A percentile compares a stretch with the other conserved stretches of the same genome.
Evolutionary conservation across 2,329 filamentous ascomycete species (phyloP).

Genomic region (Claviceps sorghi): DNA sequence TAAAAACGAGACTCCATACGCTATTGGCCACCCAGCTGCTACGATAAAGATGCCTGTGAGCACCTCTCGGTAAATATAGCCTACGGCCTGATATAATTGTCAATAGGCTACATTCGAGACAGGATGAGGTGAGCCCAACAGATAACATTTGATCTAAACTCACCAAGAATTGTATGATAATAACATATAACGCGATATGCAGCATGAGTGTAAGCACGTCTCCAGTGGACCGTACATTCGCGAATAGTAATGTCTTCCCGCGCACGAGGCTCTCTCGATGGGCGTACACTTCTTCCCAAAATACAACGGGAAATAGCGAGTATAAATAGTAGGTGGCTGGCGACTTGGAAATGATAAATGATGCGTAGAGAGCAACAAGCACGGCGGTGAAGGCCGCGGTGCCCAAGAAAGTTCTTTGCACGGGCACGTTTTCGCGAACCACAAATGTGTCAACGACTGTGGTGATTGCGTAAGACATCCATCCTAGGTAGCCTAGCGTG

Average conservation of each 20-base stretch:
- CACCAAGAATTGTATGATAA: constrained; percentile 64
- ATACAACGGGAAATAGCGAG: constrained; percentile 5
- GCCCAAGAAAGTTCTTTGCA: constrained; percentile 46
- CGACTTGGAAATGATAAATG: constrained; percentile 66
- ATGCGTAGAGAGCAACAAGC: constrained; percentile 61
- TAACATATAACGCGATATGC: constrained; percentile 54
- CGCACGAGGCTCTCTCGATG: constrained; percentile 53
- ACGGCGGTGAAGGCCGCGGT: constrained; percentile 58
- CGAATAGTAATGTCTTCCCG: constrained; percentile 55
- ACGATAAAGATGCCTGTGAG: constrained; percentile 68
- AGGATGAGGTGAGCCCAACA: background rate
- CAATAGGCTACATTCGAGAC: background rate
- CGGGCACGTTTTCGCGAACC: constrained; percentile 30
- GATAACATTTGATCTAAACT: constrained; percentile 15
- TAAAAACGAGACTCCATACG: constrained; percentile 62
- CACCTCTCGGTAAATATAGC: constrained; percentile 81
- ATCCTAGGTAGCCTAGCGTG: constrained; percentile 81
- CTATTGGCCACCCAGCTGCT: constrained; percentile 62
- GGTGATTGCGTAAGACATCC: constrained; percentile 84
- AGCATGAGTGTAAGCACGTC: constrained; percentile 45
- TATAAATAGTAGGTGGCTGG: constrained; percentile 81
- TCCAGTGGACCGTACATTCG: constrained; percentile 46
- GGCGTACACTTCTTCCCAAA: constrained; percentile 51
- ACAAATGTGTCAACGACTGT: constrained; percentile 55
- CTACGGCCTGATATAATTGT: constrained; percentile 49